Evolutionary conservation across 768 basidiomycete genomes (phyloP).

Genomic region (Russula sp.): DNA sequence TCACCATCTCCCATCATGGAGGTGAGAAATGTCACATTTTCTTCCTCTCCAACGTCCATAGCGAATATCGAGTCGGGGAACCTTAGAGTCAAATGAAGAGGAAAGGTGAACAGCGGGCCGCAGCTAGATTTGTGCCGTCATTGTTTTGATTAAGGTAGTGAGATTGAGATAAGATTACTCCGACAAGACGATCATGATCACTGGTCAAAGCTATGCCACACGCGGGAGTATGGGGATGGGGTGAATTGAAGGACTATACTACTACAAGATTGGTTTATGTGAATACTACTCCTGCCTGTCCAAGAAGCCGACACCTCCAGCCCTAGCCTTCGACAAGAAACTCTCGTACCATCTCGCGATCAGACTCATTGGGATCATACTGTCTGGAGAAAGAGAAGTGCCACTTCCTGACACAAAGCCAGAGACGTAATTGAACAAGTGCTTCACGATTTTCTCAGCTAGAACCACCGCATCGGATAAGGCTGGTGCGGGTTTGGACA

Average conservation of each 20-base stretch:
- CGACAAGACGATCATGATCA: too few relatives aligned
- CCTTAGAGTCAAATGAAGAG: background rate
- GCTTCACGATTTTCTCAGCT: constrained; percentile 65
- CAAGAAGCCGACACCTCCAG: constrained; percentile 57
- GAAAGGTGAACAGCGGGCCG: background rate
- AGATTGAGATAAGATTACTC: constrained; percentile 19
- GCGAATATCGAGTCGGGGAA: background rate
- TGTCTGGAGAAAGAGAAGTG: constrained; percentile 42
- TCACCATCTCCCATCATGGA: constrained; percentile 40
- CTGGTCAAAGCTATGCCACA: too few relatives aligned
- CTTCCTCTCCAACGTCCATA: constrained; percentile 28
- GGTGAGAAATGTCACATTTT: constrained; percentile 32
- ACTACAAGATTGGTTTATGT: background rate
- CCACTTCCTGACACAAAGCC: constrained; percentile 45
- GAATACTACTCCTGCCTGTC: constrained; percentile 34
- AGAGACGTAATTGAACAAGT: constrained; percentile 70
- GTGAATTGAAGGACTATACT: background rate
- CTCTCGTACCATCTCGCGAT: constrained; percentile 69
- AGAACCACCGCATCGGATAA: constrained; percentile 45
- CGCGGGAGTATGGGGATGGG: too few relatives aligned
- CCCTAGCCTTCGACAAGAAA: constrained; percentile 53
- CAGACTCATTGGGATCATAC: constrained; percentile 54
- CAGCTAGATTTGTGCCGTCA: background rate
- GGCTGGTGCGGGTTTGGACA: constrained; percentile 27
- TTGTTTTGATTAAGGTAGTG: background rate